Base-by-base conservation (phyloP, 1,284 basidiomycete species). In the Microbotryum violaceum region DNA sequence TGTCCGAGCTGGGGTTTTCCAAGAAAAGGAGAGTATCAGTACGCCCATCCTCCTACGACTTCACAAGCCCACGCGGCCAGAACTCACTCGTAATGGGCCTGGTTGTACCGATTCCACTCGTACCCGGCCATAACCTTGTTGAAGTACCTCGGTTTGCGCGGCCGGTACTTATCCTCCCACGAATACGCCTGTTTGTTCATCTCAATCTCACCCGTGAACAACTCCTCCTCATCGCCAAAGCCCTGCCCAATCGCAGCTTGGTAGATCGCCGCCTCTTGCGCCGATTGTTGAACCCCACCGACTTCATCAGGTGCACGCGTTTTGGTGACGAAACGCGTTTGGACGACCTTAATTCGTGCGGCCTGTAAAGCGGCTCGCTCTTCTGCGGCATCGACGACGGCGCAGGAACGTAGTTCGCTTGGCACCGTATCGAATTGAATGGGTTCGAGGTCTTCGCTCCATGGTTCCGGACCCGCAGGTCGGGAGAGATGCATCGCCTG, bases 121-220 rank as follows among this genome's bases (percentile, higher is more conserved):
- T 94, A 99, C n/a, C 96, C 96, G n/a, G 96, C 98, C 73, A 97
- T 92, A 42, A 98, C 94, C 63, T 94, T 87, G 76, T 99, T 99
- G 79, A 98, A 97, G 80, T 97, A 98, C 67, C 94, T 82, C 46
- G 96, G 96, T 75, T 98, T 99, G 52, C 96, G 82, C n/a, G 96
- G 93, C 33, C 96, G 83, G 73, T 96, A 98, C 77, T 97, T 94
- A 81, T 98, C 96, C 78, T 94, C 91, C 94, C 94, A 98, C 70
- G 91, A 89, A 76, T 98, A 97, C 4, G 85, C 85, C 50, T 46
- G 87, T 84, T 87, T 83, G n/a, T 79, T 77, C 62, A 93, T 86
- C 64, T 86, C 85, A 74, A 91, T 90, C 74, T 93, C 91, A 48
- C 90, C 79, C 63, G 67, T 91, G 80, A 93, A 96, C 20, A 91